A percentile compares a stretch with the other conserved stretches of the same genome.
Conservation (phyloP, 345 rosid genomes). For the Kandelia obovata region DNA sequence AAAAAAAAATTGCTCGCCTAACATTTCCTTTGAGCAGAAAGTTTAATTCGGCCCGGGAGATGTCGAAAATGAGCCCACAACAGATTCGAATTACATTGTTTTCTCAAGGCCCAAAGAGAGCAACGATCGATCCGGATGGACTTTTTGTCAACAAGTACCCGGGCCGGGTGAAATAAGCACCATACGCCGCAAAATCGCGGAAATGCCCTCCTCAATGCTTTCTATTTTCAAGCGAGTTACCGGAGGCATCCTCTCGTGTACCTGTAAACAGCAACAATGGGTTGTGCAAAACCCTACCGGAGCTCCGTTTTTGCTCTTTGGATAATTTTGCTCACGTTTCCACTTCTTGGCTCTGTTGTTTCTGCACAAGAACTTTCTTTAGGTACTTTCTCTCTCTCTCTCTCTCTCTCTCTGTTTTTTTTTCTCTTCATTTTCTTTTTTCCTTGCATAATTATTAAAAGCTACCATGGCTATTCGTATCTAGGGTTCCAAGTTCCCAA, state of each 20-base stretch:
- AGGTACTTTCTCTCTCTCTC: conserved; percentile 28
- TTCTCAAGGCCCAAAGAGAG: too few species aligned
- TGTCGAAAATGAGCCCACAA: too few species aligned
- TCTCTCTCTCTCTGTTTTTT: neutral
- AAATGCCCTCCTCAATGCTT: conserved; percentile 23
- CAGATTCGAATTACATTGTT: too few species aligned
- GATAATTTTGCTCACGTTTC: conserved; percentile 29
- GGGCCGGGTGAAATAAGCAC: too few species aligned
- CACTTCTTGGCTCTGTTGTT: conserved; percentile 18
- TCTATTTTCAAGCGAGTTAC: conserved; percentile 25
- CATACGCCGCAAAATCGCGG: too few species aligned
- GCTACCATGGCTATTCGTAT: conserved; percentile 2
- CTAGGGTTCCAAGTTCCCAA: conserved; percentile 35
- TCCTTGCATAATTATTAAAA: neutral
- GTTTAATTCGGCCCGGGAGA: too few species aligned
- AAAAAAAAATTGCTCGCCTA: too few species aligned
- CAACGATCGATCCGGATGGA: too few species aligned
- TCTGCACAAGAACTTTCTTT: conserved; percentile 36
- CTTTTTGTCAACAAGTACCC: too few species aligned
- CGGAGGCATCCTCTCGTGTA: conserved; percentile 11
- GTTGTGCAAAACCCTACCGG: conserved; percentile 20
- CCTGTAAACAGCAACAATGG: conserved; percentile 36
- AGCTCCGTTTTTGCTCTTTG: conserved; percentile 27
- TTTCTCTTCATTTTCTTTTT: neutral
- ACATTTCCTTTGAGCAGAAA: too few species aligned